A percentile compares a stretch with the other conserved stretches of the same genome.
Conservation (phyloP, 371 early-diverging fungal species). For the Syncephalastrum racemosum region DNA sequence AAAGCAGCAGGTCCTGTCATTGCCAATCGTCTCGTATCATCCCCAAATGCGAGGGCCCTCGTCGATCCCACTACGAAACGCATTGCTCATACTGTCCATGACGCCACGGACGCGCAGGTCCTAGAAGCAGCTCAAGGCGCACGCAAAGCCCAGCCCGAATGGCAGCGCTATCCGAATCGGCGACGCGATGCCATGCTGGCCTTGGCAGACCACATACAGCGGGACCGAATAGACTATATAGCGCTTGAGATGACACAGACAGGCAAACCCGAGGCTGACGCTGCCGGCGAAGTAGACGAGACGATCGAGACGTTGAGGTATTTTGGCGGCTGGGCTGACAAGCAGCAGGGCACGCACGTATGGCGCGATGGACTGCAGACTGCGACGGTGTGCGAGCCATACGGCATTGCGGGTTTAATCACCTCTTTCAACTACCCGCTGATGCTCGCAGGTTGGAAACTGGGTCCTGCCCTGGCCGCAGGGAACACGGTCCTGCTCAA, state of each 20-base stretch:
- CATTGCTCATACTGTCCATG: conserved; percentile 4
- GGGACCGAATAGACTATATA: conserved; percentile 61
- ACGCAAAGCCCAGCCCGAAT: conserved; percentile 8
- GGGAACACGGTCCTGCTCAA: conserved; percentile 43
- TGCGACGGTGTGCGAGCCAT: conserved; percentile 71
- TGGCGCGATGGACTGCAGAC: conserved; percentile 20
- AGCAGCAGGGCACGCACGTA: conserved; percentile 43
- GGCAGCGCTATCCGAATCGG: conserved; percentile 10
- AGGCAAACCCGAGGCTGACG: conserved; percentile 73
- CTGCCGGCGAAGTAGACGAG: conserved; percentile 54
- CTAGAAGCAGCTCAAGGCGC: conserved; percentile 8
- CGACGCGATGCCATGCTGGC: conserved; percentile 67
- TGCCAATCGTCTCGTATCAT: no score
- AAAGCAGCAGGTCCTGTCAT: no score
- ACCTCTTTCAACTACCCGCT: conserved; percentile 85
- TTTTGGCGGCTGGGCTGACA: conserved; percentile 81
- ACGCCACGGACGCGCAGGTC: conserved; percentile 15
- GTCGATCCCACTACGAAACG: no score
- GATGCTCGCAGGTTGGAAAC: conserved; percentile 75
- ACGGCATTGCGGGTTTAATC: conserved; percentile 72
- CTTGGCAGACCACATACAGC: conserved; percentile 62
- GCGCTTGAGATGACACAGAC: conserved; percentile 78
- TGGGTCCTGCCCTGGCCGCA: conserved; percentile 79
- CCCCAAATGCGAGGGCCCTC: no score
- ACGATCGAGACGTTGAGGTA: conserved; percentile 68